These are phyloP conservation scores for Pestalotiopsis fici DNA, from an alignment of 2,329 filamentous ascomycete species.

Conservation along the genomic window DNA sequence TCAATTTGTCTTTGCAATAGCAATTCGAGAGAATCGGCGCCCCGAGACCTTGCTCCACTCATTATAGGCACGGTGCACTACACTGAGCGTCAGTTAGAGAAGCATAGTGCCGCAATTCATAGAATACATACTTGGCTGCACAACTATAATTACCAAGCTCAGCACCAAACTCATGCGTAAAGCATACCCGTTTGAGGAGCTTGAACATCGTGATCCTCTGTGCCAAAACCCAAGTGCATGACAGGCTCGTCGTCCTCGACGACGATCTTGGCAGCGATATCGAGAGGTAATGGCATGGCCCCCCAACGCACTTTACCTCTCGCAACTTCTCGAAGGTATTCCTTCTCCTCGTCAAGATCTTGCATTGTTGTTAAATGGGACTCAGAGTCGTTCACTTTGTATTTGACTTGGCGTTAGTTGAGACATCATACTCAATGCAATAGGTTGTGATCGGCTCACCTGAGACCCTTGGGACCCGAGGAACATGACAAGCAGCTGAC, in stretches of 20 bases:
- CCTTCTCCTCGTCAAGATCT: neutral
- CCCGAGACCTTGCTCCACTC: no score
- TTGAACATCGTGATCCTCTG: neutral
- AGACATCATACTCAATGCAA: neutral
- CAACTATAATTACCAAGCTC: neutral
- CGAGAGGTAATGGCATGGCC: neutral
- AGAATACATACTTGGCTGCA: no score
- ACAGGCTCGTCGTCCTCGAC: neutral
- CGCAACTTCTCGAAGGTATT: neutral
- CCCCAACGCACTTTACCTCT: slow-evolving; percentile 1
- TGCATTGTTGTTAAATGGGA: no score
- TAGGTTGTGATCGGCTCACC: neutral
- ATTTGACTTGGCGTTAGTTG: no score
- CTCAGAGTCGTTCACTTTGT: no score
- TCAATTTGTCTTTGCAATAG: no score
- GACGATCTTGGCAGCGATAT: neutral
- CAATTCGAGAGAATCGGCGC: no score
- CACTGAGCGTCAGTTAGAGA: no score
- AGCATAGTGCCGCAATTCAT: no score
- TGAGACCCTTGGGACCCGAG: neutral
- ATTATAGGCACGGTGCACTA: no score
- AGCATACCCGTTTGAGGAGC: neutral
- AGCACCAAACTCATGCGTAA: neutral
- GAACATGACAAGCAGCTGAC: slow-evolving; percentile 22
- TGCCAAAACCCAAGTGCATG: neutral